phyloP scores from a whole-genome alignment of 2,329 filamentous ascomycete species.

The Pseudogymnoascus sp. region DNA sequence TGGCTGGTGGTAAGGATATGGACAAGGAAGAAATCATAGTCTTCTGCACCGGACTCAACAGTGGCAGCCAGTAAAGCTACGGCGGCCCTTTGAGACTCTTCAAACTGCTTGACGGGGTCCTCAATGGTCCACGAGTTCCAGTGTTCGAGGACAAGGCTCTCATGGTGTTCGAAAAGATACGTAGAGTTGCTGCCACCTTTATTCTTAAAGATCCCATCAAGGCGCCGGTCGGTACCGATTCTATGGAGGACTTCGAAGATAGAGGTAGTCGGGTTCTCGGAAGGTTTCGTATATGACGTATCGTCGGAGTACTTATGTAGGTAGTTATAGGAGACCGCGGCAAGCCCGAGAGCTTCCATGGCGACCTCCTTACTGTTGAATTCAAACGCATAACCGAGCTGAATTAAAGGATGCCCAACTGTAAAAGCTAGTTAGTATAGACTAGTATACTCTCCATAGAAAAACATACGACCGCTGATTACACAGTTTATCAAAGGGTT shows the following conservation, averaged over 20 bases:
- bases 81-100: conserved; percentile 56
- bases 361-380: conserved; percentile 75
- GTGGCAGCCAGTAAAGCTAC: conserved; percentile 55
- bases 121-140: conserved; percentile 80
- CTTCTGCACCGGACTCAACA: conserved; percentile 46
- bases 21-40: conserved; percentile 76
- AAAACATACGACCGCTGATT: conserved; percentile 63
- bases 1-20: conserved; percentile 81
- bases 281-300: conserved; percentile 56
- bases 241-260: conserved; percentile 63
- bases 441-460: conserved; percentile 8
- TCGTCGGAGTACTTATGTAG: conserved; percentile 65
- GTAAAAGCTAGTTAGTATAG: conserved; percentile 31
- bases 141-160: conserved; percentile 68
- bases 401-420: conserved; percentile 86
- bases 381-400: conserved; percentile 90
- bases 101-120: conserved; percentile 66
- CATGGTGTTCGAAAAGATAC: conserved; percentile 57
- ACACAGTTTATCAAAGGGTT: conserved; percentile 74
- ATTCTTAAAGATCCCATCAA: conserved; percentile 56
- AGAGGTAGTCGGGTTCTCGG: conserved; percentile 50
- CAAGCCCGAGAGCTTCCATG: conserved; percentile 76
- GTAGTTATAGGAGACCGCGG: conserved; percentile 48
- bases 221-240: conserved; percentile 58
- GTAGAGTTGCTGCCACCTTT: conserved; percentile 56